Evolutionary conservation across 1,284 basidiomycete species (phyloP).

Genomic region (Austropuccinia psidii): DNA sequence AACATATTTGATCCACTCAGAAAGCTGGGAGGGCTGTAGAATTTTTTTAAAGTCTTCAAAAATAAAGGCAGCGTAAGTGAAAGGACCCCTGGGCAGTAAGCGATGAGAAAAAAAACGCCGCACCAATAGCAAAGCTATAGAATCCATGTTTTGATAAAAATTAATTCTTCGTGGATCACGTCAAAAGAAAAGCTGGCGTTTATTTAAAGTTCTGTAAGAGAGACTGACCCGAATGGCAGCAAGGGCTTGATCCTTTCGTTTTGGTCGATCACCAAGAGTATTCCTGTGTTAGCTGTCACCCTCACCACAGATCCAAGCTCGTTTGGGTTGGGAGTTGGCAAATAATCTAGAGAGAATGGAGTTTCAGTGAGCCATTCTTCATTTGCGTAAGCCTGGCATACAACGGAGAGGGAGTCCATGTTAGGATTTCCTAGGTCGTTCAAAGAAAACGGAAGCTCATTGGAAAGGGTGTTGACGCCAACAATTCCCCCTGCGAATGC

Average conservation of each 20-base stretch:
- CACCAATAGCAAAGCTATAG: too few species aligned
- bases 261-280: not conserved
- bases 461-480: constrained; percentile 15
- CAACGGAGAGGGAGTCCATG: not conserved
- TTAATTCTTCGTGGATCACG: too few species aligned
- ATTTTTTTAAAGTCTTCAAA: too few species aligned
- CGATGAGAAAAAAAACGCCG: too few species aligned
- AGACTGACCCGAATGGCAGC: constrained; percentile 27
- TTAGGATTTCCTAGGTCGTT: constrained; percentile 14
- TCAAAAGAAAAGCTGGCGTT: too few species aligned
- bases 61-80: too few species aligned
- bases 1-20: too few species aligned
- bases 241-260: constrained; percentile 15
- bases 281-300: constrained; percentile 24
- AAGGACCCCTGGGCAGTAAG: too few species aligned
- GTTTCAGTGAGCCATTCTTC: constrained; percentile 17
- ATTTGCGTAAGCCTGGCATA: constrained; percentile 24
- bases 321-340: not conserved
- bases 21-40: too few species aligned
- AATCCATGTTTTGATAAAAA: too few species aligned
- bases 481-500: constrained; percentile 21
- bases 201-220: not conserved
- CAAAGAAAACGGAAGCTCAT: constrained; percentile 6
- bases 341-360: not conserved
- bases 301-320: not conserved